Conservation (phyloP, 495 filamentous ascomycete genomes). For the Hypomontagnella monticulosa region DNA sequence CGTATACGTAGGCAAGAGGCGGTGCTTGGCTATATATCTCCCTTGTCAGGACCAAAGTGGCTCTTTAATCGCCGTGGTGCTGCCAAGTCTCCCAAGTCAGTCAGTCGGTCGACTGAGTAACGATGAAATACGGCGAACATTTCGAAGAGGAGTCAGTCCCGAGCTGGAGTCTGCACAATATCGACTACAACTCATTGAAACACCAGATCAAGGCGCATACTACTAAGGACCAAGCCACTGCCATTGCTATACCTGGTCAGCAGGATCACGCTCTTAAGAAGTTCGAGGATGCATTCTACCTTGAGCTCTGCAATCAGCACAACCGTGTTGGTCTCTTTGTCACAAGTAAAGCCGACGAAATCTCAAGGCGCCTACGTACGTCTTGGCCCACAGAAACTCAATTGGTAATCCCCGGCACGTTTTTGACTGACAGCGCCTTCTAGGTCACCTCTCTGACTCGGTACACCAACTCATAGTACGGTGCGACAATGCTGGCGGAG, state of each 20-base stretch:
- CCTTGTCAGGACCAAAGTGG: constrained; percentile 10
- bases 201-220: constrained; percentile 76
- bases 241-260: constrained; percentile 72
- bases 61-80: constrained; percentile 18
- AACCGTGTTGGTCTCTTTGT: constrained; percentile 75
- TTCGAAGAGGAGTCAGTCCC: constrained; percentile 66
- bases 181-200: constrained; percentile 82
- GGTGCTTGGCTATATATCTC: not conserved
- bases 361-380: constrained; percentile 68
- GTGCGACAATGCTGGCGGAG: constrained; percentile 47
- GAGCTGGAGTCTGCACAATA: constrained; percentile 67
- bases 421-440: constrained; percentile 15
- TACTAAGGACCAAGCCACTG: constrained; percentile 66
- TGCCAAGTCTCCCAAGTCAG: not conserved
- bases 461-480: constrained; percentile 59
- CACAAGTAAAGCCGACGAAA: constrained; percentile 74
- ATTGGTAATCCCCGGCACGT: not conserved
- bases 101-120: constrained; percentile 21
- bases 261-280: constrained; percentile 58
- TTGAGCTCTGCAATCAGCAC: constrained; percentile 70
- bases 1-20: constrained; percentile 12
- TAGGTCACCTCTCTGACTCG: constrained; percentile 63
- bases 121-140: constrained; percentile 76
- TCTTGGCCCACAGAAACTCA: constrained; percentile 18
- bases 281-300: constrained; percentile 71